Evolutionary conservation across 768 basidiomycete genomes (phyloP), one percentile per base, ranked within the genome.

Genomic region (Crassisporium funariophilum): DNA sequence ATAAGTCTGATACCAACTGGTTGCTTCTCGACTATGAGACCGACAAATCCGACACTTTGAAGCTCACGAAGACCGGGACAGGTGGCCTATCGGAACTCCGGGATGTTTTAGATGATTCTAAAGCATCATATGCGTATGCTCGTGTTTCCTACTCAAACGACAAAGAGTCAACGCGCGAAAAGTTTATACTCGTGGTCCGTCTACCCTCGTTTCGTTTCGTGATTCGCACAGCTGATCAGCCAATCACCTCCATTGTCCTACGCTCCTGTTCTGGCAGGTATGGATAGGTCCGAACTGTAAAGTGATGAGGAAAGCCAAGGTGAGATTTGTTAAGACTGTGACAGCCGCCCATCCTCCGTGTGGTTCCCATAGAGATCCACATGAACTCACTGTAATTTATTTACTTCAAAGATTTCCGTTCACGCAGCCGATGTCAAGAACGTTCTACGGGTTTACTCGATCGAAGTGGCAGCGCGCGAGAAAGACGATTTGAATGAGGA

Each of bases 301-400:
- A 71, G 78, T 94, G 53, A 92, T 95, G 93, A 79, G 94, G 51
- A 88, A 85, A 71, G 94, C 86, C 34, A 95, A 92, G 83, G 89
- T 90, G 47, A 54, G 78, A 67, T 36, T 37, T 29, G 40, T 60
- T 44, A 55, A 60, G 66, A 64, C 66, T 62, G 52, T 58, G 42
- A 54, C 42, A 22, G 44, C 52, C 41, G 21, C 38, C 46, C 41
- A 39, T 46, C 49, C 47, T 39, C 54, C 54, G 54, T 53, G 44
- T 43, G 57, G 60, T 66, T 68, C 66, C 58, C 52, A 47, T 50
- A 49, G 51, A 58, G 65, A 67, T 67, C 62, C 64, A 59, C 63
- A 56, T 43, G 49, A 37, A 33, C n/a, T n/a, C n/a, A 55, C 48
- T 49, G 45, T 55, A 53, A 48, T 47, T 31, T 42, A 55, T 44